Base-by-base conservation (phyloP, 208 protist genomes). In the Naegleria fowleri region DNA sequence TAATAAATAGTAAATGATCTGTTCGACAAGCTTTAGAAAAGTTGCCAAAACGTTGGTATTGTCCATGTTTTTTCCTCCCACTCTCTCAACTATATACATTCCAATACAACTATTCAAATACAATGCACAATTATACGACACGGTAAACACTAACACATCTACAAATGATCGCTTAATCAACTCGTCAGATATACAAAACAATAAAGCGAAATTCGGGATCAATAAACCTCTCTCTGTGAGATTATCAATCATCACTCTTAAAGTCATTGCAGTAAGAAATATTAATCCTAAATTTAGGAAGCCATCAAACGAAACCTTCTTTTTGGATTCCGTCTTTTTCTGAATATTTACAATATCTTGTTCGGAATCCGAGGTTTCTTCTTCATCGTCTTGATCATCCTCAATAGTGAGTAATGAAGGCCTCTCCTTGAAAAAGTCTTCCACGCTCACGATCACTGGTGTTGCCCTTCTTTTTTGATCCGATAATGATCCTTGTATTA, bases 281-380 rank as follows among this genome's bases (percentile, higher is more conserved):
- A 87, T 51, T 40, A 87, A n/a, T 29, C 38, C 13, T 39, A 87
- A 87, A 51, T 87, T 87, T 16, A 87, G 5, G 29, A 87, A 87
- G 11, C 83, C 83, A 87, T 87, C 83, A 87, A 41, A 84, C 25
- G 25, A 16, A 84, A 41, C 33, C 33, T 40, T 84, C 29, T 84
- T 84, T 5, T 33, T 36, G 29, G 19, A 25, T 33, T 79, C n/a
- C 19, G 1, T 0, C 5, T 84, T 40, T 11, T 84, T 84, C 11
- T 41, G 11, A 38, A 40, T 19, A 33, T 84, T 33, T 33, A 41
- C 11, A 38, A 38, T 33, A 16, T 84, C 33, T 48, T 48, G 43
- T 84, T 84, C 38, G 15, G 29, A 33, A 41, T 84, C 33, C 33
- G 76, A 40, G 11, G 19, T 79, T 79, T 79, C 67, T 79, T 79